phyloP scores from a whole-genome alignment of 441 rosid species.

The Mallotus repandus region DNA sequence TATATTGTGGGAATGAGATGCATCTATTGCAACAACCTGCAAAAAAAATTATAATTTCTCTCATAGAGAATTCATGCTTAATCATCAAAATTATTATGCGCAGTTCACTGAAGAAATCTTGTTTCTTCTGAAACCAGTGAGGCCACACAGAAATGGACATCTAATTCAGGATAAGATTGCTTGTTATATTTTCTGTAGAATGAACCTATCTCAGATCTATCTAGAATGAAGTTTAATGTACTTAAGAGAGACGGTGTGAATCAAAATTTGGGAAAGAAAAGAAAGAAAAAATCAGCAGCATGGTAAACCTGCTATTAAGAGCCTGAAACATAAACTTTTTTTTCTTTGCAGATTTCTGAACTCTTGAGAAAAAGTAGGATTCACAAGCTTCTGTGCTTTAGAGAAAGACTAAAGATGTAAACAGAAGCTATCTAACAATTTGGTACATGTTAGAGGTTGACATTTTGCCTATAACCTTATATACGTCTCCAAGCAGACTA shows the following conservation, averaged over 20 bases:
- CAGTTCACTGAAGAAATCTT: too few species aligned
- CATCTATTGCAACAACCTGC: conserved; percentile 59
- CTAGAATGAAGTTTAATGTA: not conserved
- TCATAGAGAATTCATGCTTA: conserved; percentile 4
- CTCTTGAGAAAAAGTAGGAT: not conserved
- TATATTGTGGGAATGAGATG: conserved; percentile 33
- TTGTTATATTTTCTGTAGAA: not conserved
- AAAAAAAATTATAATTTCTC: conserved; percentile 8
- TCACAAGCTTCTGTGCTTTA: too few species aligned
- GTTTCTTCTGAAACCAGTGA: not conserved
- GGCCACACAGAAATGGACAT: not conserved
- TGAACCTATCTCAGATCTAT: not conserved
- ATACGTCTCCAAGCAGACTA: not conserved
- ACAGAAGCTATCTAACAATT: not conserved
- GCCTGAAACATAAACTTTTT: not conserved
- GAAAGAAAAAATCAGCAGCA: not conserved
- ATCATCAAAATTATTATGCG: not conserved
- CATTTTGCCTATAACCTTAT: conserved; percentile 2
- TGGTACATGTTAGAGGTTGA: not conserved
- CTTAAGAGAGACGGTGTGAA: not conserved
- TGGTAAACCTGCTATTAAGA: not conserved
- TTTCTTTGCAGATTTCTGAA: conserved; percentile 2
- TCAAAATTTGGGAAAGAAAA: not conserved
- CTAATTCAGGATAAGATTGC: not conserved
- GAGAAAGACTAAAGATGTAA: not conserved